Evolutionary conservation across 202 grass and related monocot species (phyloP).

Genomic region (Carex arenaria): DNA sequence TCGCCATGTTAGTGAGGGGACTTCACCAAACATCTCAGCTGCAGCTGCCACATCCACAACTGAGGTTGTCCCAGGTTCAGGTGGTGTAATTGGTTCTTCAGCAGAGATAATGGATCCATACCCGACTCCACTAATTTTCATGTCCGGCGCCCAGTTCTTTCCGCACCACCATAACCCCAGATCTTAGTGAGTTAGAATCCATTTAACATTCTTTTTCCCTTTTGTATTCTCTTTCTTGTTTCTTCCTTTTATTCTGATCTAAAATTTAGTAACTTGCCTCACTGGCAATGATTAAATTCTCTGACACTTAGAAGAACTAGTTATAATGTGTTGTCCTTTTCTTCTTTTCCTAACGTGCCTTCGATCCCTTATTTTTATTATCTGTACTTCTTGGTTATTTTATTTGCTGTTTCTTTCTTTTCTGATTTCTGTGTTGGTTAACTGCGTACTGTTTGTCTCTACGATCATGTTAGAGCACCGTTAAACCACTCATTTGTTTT

Average conservation of each 20-base stretch:
- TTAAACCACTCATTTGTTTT: neutral
- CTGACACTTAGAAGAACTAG: slow-evolving; percentile 30
- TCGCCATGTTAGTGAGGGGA: slow-evolving; percentile 44
- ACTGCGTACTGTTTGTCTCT: neutral
- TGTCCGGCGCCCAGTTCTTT: slow-evolving; percentile 49
- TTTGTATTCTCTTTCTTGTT: slow-evolving; percentile 20
- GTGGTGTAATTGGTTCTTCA: slow-evolving; percentile 40
- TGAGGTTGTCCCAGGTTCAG: slow-evolving; percentile 27
- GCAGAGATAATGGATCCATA: slow-evolving; percentile 85
- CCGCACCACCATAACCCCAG: slow-evolving; percentile 48
- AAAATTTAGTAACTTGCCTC: slow-evolving; percentile 16
- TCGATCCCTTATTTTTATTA: neutral
- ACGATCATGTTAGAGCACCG: neutral
- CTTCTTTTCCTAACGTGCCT: neutral
- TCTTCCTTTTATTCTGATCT: slow-evolving; percentile 14
- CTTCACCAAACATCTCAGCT: slow-evolving; percentile 33
- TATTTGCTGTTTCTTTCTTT: neutral
- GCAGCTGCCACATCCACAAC: slow-evolving; percentile 15
- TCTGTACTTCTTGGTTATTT: neutral
- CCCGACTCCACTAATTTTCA: slow-evolving; percentile 53
- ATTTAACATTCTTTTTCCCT: slow-evolving; percentile 8
- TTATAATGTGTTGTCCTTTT: slow-evolving; percentile 8
- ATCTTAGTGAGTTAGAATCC: slow-evolving; percentile 31
- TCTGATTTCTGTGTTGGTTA: neutral
- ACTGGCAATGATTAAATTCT: slow-evolving; percentile 25